These are phyloP conservation scores for Trichophyton schoenleinii DNA, from an alignment of 2,329 filamentous ascomycete species.

Conservation along the genomic window DNA sequence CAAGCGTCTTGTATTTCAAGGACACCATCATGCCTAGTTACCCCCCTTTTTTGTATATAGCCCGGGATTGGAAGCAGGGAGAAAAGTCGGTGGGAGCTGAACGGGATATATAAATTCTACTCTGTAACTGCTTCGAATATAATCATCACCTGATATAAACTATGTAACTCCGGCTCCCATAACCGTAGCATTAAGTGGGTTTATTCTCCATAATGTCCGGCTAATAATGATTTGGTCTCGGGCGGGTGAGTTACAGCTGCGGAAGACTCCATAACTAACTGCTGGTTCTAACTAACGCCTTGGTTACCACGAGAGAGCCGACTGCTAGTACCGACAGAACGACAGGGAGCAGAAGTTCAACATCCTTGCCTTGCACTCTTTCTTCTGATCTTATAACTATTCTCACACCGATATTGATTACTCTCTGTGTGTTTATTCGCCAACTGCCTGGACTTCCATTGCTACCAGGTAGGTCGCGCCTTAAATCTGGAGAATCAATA, in stretches of 20 bases:
- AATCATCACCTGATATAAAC: background rate
- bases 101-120: background rate
- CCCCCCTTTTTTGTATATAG: background rate
- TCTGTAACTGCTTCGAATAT: background rate
- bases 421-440: background rate
- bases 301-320: background rate
- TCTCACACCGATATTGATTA: background rate
- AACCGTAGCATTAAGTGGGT: background rate
- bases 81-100: background rate
- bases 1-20: background rate
- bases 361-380: background rate
- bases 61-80: background rate
- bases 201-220: background rate
- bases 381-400: background rate
- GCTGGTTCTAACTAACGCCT: background rate
- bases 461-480: no score
- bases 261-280: background rate
- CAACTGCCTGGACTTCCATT: no score
- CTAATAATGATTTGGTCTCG: background rate
- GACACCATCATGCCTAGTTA: background rate
- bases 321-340: background rate
- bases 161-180: background rate
- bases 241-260: background rate
- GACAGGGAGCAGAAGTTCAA: background rate
- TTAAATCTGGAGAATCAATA: background rate